Base-by-base conservation (phyloP, 371 early-diverging fungal genomes). In the Gilbertella persicaria region DNA sequence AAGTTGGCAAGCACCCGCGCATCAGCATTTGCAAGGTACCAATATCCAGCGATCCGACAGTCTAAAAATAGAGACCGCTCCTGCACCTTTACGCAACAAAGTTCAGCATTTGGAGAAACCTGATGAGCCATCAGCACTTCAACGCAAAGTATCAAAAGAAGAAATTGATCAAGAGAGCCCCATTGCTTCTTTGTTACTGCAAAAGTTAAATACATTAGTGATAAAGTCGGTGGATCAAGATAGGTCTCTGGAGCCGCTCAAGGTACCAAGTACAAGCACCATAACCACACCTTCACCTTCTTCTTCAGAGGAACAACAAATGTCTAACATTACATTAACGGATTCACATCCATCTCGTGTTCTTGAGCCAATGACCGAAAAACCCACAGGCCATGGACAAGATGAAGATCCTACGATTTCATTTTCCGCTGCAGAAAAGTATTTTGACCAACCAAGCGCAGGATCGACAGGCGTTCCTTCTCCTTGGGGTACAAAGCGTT, bases 401-500 rank as follows among this genome's bases (percentile, higher is more conserved):
- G 39, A 39, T 7, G 25, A 39, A 16, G 37, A 37, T 3, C 26
- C 33, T 3, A 38, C 38, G 0, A 24, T 13, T 42, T 42, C 53
- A 4, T 60, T 54, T 25, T 48, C 46, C 39, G 49, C 45, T 6
- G 29, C 55, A 20, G 55, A 53, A 39, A 49, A 39, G 4, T 54
- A 54, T 25, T 53, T 54, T 46, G 50, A 60, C 24, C 56, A 41
- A 19, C 41, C 48, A 6, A 19, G 19, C 3, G 36, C 16, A 17
- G 40, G 48, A 14, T 50, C 54, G 4, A 35, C 53, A 19, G 14
- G 54, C 3, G 49, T 60, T 50, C 55, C 55, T 13, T 54, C 55
- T 5, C 60, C 60, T 39, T 60, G 60, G 60, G 55, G 55, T 12
- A 59, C 53, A 25, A 25, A 41, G 23, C 36, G 35, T 21, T 43